Base-by-base conservation (phyloP, 2,329 filamentous ascomycete genomes). In the Geosmithia putterillii region DNA sequence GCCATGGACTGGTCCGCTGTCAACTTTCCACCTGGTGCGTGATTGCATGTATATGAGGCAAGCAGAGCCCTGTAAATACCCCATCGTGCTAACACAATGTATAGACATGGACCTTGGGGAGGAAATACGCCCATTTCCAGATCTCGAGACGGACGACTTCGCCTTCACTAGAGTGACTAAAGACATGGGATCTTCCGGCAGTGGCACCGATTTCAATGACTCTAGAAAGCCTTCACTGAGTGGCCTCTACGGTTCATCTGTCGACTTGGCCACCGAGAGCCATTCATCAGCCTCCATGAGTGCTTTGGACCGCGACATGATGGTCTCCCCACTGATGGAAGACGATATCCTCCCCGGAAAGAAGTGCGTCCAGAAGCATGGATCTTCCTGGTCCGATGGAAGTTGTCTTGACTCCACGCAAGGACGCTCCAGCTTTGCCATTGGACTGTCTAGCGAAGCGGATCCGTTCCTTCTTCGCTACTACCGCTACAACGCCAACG, bases 361-460 rank as follows among this genome's bases (percentile, higher is more conserved):
- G n/a, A n/a, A n/a, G n/a, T n/a, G n/a, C n/a, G n/a, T n/a, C n/a
- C n/a, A n/a, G n/a, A n/a, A n/a, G n/a, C n/a, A n/a, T n/a, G n/a
- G n/a, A n/a, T n/a, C n/a, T n/a, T n/a, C n/a, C n/a, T n/a, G n/a
- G n/a, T n/a, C n/a, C n/a, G n/a, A n/a, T n/a, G n/a, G n/a, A n/a
- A n/a, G n/a, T n/a, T 53, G 35, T 49, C 51, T 9, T 42, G 50
- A 54, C 36, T 32, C 39, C 2, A 46, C 39, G 21, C 41, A 19
- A 6, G 50, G 48, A 21, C 52, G 51, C 46, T 55, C 52, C 5
- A 45, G 50, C 34, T 45, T 51, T n/a, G 14, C 48, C 14, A 46
- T 55, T 14, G 52, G 52, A 1, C 44, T 53, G 7, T 55, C 52
- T 4, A 45, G 50, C 42, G 52, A 55, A 42, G 52, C 50, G 3